Base-by-base conservation (phyloP, 202 grass and related monocot species). In the Setaria viridis region DNA sequence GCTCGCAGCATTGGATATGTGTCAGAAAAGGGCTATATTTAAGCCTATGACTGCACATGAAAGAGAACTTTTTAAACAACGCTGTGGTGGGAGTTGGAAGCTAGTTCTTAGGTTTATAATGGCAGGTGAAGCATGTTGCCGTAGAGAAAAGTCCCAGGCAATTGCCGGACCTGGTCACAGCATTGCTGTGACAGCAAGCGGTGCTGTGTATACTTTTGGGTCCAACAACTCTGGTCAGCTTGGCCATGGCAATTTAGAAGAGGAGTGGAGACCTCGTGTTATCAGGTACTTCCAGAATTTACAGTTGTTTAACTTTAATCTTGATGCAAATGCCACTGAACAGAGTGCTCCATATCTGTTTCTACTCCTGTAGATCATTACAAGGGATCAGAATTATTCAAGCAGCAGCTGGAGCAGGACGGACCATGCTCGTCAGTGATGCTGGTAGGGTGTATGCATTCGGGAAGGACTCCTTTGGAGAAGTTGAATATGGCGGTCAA, bases 311-410 rank as follows among this genome's bases (percentile, higher is more conserved):
- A 66, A 80, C 21, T 82, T 49, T 82, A 57, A 75, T 59, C 62
- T 84, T 82, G 60, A 75, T 66, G 33, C 48, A 62, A 71, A 81
- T 84, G 72, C 34, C 25, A 50, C 47, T 81, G 80, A 84, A 80
- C 35, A 47, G 69, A 76, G 16, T 53, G 64, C 34, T 62, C 20
- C 85, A 68, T 55, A 56, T 81, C 8, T 81, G 21, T 70, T 70
- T 55, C 21, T 77, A 5, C 71, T 77, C 43, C 25, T 83, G 78
- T 86, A 97, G 95, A 86, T 97, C 91, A 49, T 85, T 97, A 85
- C 88, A 93, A 86, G 92, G 95, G 39, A 91, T 97, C 70, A 88
- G 87, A 88, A 94, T 97, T 84, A 97, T 97, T 80, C 95, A 97
- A 76, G 92, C 85, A 6, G 90, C 90, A 60, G 92, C 87, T 15